Conservation (phyloP, 805 yeast species). For the Candida nanaspora region DNA sequence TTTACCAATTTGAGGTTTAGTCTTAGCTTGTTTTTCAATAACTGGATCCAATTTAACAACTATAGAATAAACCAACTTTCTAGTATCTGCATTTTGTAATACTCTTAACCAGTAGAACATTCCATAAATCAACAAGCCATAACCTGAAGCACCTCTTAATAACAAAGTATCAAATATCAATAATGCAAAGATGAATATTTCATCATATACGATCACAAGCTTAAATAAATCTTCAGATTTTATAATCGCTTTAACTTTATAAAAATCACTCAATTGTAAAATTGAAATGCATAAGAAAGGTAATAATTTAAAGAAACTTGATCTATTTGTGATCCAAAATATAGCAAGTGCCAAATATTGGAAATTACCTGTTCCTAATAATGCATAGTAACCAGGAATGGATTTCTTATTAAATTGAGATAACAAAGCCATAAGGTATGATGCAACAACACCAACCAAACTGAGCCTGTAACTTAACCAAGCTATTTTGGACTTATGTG, state of each 20-base stretch:
- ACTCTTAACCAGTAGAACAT: constrained; percentile 67
- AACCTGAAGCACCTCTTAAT: constrained; percentile 64
- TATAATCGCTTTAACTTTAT: constrained; percentile 34
- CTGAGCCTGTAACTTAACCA: constrained; percentile 47
- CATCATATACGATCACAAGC: constrained; percentile 51
- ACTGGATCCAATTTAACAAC: constrained; percentile 36
- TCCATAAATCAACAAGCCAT: constrained; percentile 49
- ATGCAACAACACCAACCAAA: constrained; percentile 45
- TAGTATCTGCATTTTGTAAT: constrained; percentile 44
- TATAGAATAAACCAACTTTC: constrained; percentile 33
- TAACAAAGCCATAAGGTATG: constrained; percentile 45
- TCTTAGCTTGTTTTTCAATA: constrained; percentile 26
- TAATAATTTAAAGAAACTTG: constrained; percentile 55
- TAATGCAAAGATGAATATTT: constrained; percentile 45
- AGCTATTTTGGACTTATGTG: constrained; percentile 37
- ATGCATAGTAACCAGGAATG: constrained; percentile 54
- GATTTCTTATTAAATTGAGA: constrained; percentile 52
- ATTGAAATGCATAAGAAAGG: constrained; percentile 54
- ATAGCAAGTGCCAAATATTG: constrained; percentile 52
- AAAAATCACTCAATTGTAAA: constrained; percentile 43
- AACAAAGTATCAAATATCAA: constrained; percentile 52
- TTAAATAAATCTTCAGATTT: constrained; percentile 33
- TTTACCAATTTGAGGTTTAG: constrained; percentile 36
- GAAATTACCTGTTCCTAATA: constrained; percentile 70
- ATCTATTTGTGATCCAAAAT: constrained; percentile 59